Percentiles rank a stretch among this genome's conserved stretches.
These are phyloP conservation scores for Tulasnella sp. DNA, from an alignment of 768 basidiomycete species.

Conservation along the genomic window DNA sequence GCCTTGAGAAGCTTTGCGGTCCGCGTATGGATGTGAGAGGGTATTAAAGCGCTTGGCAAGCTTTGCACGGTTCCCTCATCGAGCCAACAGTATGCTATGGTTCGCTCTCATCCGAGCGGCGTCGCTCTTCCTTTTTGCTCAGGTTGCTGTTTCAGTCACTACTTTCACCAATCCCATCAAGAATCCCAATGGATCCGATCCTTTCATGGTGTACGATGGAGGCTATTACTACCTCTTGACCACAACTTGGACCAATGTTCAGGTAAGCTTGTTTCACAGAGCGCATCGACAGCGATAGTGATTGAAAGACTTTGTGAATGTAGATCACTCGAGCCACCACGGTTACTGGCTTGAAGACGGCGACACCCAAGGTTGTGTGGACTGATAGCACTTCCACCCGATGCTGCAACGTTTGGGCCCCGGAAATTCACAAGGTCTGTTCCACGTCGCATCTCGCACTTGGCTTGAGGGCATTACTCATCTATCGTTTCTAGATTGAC, in stretches of 20 bases:
- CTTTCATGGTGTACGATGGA: slow-evolving; percentile 10
- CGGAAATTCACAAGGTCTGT: background rate
- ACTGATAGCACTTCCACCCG: background rate
- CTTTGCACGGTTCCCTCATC: background rate
- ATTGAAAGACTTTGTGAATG: background rate
- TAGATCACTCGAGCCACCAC: background rate
- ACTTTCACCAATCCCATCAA: slow-evolving; percentile 15
- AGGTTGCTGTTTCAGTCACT: background rate
- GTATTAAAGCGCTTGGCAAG: background rate
- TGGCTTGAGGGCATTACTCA: background rate
- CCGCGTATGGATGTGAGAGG: background rate
- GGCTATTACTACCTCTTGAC: background rate
- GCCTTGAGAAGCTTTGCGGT: background rate
- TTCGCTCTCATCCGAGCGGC: background rate
- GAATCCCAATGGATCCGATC: slow-evolving; percentile 11
- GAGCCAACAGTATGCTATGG: background rate
- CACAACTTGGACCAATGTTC: background rate
- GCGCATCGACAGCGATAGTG: background rate
- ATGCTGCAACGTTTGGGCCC: background rate
- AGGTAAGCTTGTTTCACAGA: background rate
- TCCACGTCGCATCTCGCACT: background rate
- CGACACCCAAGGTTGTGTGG: background rate
- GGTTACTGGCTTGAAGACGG: background rate
- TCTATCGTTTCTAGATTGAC: background rate
- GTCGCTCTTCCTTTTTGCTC: background rate